Evolutionary conservation across 352 stramenopile species (phyloP), one percentile per base, ranked within the genome.

Genomic region (Poterioochromonas sp.): DNA sequence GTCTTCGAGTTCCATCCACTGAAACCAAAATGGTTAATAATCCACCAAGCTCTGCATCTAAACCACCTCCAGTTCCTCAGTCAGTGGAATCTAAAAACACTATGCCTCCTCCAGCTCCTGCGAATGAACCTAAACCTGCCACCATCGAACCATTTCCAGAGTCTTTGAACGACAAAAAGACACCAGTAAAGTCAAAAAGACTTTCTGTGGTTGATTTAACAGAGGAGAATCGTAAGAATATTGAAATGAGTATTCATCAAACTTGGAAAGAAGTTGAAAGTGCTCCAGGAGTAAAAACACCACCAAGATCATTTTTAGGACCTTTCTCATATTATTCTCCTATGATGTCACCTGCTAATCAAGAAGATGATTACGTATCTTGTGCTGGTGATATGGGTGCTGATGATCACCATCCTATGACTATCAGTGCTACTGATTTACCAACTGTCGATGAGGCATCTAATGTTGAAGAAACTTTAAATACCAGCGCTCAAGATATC

Each of bases 261-360:
- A 74, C 65, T 29, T 74, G 65, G 65, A 34, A 8, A 18, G 12
- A 74, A 20, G 65, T 74, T 32, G 65, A 37, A 15, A 22, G 8
- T 22, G 60, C 60, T 69, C 8, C 60, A 18, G 60, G 8, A 26
- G 60, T 69, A 22, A 15, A 8, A 18, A 22, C 8, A 26, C 29
- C 60, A 22, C 8, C 60, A 26, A 41, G 15, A 15, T 41, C 60
- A 8, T 69, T 35, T 22, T 54, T 74, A n/a, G 34, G 5, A 53
- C 39, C 43, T n/a, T 49, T 74, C 65, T 5, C 12, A n/a, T 74
- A 74, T n/a, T 58, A 54, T n/a, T 49, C 65, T 58, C 65, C 58
- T 11, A 15, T 39, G 12, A 11, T 39, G 29, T 8, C 12, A 18
- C 12, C 29, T 5, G 58, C 8, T 8, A 20, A 53, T 53, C 8